Conservation (phyloP, 2,329 filamentous ascomycete species). For the Fusarium sp. region DNA sequence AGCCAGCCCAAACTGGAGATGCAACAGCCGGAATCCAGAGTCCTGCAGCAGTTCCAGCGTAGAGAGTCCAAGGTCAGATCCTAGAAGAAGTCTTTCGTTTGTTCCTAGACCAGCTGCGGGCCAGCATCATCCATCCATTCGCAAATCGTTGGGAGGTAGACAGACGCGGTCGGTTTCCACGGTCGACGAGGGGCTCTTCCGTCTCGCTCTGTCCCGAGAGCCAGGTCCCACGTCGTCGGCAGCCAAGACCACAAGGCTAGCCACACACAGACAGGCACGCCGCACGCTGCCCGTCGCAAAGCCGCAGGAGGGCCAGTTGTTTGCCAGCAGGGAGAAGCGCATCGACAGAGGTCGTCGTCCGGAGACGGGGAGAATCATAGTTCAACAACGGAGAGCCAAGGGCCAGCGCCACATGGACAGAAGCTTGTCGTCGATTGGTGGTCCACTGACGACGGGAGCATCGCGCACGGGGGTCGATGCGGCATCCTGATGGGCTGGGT, state of each 20-base stretch:
- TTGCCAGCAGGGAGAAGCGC: constrained; percentile 12
- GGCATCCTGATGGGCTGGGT: constrained; percentile 48
- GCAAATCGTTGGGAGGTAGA: constrained; percentile 15
- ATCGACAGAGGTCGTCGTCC: constrained; percentile 17
- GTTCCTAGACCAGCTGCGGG: constrained; percentile 21
- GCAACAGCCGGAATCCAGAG: constrained; percentile 13
- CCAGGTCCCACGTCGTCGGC: constrained; percentile 18
- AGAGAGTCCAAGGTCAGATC: constrained; percentile 14
- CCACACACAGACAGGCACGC: constrained; percentile 36
- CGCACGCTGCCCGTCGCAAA: constrained; percentile 32
- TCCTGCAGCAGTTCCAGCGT: not conserved
- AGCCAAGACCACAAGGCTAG: constrained; percentile 29
- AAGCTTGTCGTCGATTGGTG: constrained; percentile 45
- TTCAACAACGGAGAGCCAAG: constrained; percentile 42
- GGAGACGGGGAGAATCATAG: constrained; percentile 17
- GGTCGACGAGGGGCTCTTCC: constrained; percentile 26
- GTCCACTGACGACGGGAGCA: constrained; percentile 48
- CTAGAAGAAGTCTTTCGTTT: constrained; percentile 27
- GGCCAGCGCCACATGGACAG: constrained; percentile 44
- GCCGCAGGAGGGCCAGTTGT: constrained; percentile 22
- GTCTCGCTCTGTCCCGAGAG: constrained; percentile 19
- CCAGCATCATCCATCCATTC: constrained; percentile 33
- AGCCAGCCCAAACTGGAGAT: constrained; percentile 9
- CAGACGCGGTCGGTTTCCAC: constrained; percentile 29
- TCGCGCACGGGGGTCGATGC: constrained; percentile 48